Evolutionary conservation across 164 flowering plant genomes (phyloP).

Genomic region (Vitis cinerea): DNA sequence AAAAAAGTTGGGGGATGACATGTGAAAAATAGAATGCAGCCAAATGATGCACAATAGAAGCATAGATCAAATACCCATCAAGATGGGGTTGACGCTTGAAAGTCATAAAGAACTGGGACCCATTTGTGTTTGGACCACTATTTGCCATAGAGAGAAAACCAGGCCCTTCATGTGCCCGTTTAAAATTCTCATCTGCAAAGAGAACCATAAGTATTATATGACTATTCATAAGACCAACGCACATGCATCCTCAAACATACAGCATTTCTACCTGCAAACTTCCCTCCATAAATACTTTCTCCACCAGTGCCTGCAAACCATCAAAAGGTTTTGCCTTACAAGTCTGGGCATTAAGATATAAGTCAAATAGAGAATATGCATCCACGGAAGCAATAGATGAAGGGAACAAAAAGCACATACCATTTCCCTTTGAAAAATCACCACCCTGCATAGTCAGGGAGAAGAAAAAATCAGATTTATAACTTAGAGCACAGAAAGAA

Average conservation of each 20-base stretch:
- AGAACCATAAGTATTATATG: background rate
- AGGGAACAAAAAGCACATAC: conserved; percentile 38
- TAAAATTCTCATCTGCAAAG: conserved; percentile 69
- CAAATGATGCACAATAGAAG: background rate
- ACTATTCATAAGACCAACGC: background rate
- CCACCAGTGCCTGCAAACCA: conserved; percentile 86
- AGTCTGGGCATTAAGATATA: conserved; percentile 26
- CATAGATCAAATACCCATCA: conserved; percentile 50
- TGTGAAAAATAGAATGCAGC: background rate
- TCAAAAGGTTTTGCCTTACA: conserved; percentile 37
- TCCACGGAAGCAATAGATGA: conserved; percentile 11
- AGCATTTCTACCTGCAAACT: conserved; percentile 59
- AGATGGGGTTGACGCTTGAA: conserved; percentile 70
- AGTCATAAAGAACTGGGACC: conserved; percentile 74
- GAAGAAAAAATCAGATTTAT: background rate
- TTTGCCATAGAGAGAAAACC: conserved; percentile 83
- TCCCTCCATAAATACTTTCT: conserved; percentile 78
- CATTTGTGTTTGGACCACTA: conserved; percentile 70
- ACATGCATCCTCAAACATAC: background rate
- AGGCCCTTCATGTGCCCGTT: conserved; percentile 50
- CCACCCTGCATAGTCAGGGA: conserved; percentile 55
- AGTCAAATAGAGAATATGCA: conserved; percentile 28
- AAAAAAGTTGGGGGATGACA: background rate
- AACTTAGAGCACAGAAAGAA: background rate
- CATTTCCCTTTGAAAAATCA: conserved; percentile 77